These are phyloP conservation scores for Pezicula neosporulosa DNA, from an alignment of 2,329 filamentous ascomycete genomes.

Conservation along the genomic window DNA sequence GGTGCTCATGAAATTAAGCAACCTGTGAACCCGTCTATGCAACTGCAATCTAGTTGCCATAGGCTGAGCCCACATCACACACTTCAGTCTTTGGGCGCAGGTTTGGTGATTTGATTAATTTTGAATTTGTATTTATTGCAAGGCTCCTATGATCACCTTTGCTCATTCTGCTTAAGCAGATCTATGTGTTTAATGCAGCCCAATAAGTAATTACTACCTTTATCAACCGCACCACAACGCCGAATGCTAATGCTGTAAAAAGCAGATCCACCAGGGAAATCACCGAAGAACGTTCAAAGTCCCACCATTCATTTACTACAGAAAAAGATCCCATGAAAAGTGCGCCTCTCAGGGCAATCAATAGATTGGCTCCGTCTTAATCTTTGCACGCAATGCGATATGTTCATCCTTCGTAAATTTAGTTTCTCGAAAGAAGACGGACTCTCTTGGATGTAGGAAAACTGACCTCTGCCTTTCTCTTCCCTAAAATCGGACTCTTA, in stretches of 20 bases:
- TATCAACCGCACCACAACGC: too few relatives aligned
- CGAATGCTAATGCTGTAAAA: too few relatives aligned
- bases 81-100: too few relatives aligned
- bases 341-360: not conserved
- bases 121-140: too few relatives aligned
- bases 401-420: slow-evolving; percentile 20
- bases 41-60: too few relatives aligned
- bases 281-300: too few relatives aligned
- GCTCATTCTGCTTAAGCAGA: not conserved
- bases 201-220: not conserved
- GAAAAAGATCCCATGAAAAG: not conserved
- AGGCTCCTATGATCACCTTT: too few relatives aligned
- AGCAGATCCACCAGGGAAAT: too few relatives aligned
- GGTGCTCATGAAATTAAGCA: too few relatives aligned
- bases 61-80: too few relatives aligned
- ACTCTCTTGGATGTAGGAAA: not conserved
- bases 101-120: too few relatives aligned
- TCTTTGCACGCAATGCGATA: slow-evolving; percentile 22
- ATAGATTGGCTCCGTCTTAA: slow-evolving; percentile 23
- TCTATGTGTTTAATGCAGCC: not conserved
- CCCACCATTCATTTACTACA: not conserved
- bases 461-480: slow-evolving; percentile 70
- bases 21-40: too few relatives aligned
- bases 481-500: slow-evolving; percentile 61
- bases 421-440: slow-evolving; percentile 1